Percentiles rank a stretch among this genome's conserved stretches.
Conservation (phyloP, 2,329 filamentous ascomycete species). For the Sporothrix brunneoviolacea region DNA sequence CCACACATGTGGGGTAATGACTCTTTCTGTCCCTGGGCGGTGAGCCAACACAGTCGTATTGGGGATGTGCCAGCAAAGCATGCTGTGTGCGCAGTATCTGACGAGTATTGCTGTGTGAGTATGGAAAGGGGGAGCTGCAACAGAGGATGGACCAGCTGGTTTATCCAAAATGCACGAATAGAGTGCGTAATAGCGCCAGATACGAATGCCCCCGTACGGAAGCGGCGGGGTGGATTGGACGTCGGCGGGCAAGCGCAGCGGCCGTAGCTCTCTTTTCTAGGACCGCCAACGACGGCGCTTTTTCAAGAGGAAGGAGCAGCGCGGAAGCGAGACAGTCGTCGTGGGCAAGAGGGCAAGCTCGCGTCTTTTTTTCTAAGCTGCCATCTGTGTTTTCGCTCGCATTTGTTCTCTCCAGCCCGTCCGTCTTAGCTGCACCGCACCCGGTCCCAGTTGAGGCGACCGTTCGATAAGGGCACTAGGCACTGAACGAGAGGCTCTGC, state of each 20-base stretch:
- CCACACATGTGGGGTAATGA: background rate
- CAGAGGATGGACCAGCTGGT: too few species aligned
- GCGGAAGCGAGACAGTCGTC: background rate
- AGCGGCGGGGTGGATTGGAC: constrained; percentile 1
- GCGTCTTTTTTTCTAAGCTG: background rate
- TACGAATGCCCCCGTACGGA: too few species aligned
- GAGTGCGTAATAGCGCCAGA: too few species aligned
- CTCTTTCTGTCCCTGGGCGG: background rate
- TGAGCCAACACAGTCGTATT: too few species aligned
- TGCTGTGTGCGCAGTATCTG: background rate
- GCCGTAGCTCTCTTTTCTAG: background rate
- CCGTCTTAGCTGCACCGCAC: too few species aligned
- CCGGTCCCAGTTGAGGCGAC: too few species aligned
- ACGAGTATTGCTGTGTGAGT: too few species aligned
- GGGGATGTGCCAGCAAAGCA: background rate
- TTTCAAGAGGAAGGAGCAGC: constrained; percentile 8
- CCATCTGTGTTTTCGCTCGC: too few species aligned
- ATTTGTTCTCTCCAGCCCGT: background rate
- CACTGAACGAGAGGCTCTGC: background rate
- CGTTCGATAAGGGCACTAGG: too few species aligned
- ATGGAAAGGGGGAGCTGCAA: background rate
- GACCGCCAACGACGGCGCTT: constrained; percentile 1
- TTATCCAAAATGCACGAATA: too few species aligned
- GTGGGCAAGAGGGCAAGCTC: too few species aligned
- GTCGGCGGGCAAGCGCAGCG: background rate